phyloP scores from a whole-genome alignment of 495 filamentous ascomycete genomes.

The Amniculicola lignicola region DNA sequence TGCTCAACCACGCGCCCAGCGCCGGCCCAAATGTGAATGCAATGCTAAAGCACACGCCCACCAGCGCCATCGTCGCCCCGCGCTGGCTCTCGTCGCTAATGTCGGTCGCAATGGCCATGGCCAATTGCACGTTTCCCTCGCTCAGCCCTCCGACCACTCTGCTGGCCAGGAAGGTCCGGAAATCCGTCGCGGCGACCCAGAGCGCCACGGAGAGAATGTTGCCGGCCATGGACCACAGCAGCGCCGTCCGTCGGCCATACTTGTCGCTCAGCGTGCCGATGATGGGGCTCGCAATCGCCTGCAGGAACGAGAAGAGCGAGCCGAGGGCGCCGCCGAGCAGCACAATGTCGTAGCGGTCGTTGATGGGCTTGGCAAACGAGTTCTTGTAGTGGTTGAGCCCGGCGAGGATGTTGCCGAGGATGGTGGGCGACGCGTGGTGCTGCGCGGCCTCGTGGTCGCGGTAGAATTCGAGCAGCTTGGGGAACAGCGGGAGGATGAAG shows the following conservation, averaged over 20 bases:
- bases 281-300: constrained; percentile 87
- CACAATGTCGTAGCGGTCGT: constrained; percentile 94
- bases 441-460: constrained; percentile 61
- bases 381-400: constrained; percentile 95
- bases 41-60: constrained; percentile 94
- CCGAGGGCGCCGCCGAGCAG: constrained; percentile 92
- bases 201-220: constrained; percentile 90
- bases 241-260: constrained; percentile 81
- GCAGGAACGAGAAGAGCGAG: constrained; percentile 87
- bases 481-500: constrained; percentile 97
- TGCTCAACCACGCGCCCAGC: constrained; percentile 78
- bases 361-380: constrained; percentile 87
- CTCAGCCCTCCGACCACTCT: constrained; percentile 89
- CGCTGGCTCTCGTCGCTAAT: constrained; percentile 79
- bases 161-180: constrained; percentile 90
- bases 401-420: constrained; percentile 73
- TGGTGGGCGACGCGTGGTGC: constrained; percentile 45
- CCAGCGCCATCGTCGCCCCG: constrained; percentile 89
- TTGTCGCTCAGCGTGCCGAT: constrained; percentile 86
- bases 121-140: constrained; percentile 95
- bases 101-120: constrained; percentile 94
- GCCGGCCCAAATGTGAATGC: constrained; percentile 96
- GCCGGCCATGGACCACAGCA: constrained; percentile 90
- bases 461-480: constrained; percentile 92
- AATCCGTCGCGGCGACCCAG: constrained; percentile 90